phyloP scores from a whole-genome alignment of 2,329 filamentous ascomycete genomes.

The Beauveria sp. region DNA sequence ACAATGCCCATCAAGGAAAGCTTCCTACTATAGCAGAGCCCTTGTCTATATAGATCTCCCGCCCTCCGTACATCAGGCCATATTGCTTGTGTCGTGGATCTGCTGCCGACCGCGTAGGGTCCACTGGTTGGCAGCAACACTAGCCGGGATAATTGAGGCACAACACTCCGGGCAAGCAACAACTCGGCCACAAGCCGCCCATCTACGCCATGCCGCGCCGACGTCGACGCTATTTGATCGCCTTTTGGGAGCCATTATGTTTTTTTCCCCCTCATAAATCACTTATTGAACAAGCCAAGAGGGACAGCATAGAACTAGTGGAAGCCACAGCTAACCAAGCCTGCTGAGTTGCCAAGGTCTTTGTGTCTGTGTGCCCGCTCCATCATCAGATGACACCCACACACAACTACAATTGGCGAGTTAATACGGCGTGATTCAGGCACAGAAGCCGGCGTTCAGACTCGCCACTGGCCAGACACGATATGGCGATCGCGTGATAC shows the following conservation, averaged over 20 bases:
- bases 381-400: not conserved
- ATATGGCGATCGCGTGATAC: no score
- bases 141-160: not conserved
- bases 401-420: not conserved
- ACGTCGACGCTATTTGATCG: no score
- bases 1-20: not conserved
- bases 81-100: not conserved
- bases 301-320: not conserved
- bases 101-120: not conserved
- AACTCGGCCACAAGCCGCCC: not conserved
- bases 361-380: not conserved
- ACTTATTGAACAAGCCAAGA: not conserved
- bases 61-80: conserved; percentile 2
- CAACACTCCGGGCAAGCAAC: not conserved
- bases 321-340: not conserved
- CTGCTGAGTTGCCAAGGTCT: not conserved
- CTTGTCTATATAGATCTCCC: not conserved
- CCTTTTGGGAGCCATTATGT: no score
- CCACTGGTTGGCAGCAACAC: not conserved
- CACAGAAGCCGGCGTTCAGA: no score
- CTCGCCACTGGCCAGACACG: not conserved
- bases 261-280: not conserved
- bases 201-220: not conserved
- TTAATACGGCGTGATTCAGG: no score
- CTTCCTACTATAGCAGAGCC: not conserved